phyloP scores from a whole-genome alignment of 2,329 filamentous ascomycete genomes.

The Thelonectria rubi region DNA sequence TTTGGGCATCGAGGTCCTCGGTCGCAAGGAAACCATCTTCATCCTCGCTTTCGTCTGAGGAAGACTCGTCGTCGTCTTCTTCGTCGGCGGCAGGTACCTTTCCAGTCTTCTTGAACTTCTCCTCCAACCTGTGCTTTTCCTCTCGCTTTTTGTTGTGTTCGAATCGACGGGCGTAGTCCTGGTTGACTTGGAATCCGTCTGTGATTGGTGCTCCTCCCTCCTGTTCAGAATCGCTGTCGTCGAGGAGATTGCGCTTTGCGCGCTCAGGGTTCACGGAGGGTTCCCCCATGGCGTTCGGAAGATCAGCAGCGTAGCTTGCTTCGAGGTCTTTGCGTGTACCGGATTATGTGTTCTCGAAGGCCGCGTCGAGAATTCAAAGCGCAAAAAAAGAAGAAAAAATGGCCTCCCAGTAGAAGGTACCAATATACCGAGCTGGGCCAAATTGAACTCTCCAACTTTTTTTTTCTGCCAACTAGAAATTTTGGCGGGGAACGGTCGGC shows the following conservation, averaged over 20 bases:
- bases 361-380: neutral
- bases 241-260: conserved; percentile 61
- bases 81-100: conserved; percentile 55
- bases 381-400: conserved; percentile 10
- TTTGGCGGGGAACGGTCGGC: conserved; percentile 45
- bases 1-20: conserved; percentile 84
- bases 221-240: conserved; percentile 63
- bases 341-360: neutral
- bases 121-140: conserved; percentile 83
- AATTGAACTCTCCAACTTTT: conserved; percentile 35
- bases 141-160: conserved; percentile 98
- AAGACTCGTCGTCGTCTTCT: conserved; percentile 65
- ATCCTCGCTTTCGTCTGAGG: conserved; percentile 85
- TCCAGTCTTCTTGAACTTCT: conserved; percentile 73
- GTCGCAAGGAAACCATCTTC: conserved; percentile 90
- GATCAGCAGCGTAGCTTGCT: neutral
- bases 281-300: conserved; percentile 27
- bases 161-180: conserved; percentile 87
- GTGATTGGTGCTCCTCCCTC: conserved; percentile 53
- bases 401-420: no score
- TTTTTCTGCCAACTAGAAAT: conserved; percentile 45
- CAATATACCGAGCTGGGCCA: no score
- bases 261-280: conserved; percentile 46
- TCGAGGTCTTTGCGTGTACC: neutral
- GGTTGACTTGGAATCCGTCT: conserved; percentile 80